Percentiles rank a stretch among this genome's conserved stretches.
Evolutionary conservation across 176 grass and related monocot species (phyloP).

Genomic region (Thalia dealbata): DNA sequence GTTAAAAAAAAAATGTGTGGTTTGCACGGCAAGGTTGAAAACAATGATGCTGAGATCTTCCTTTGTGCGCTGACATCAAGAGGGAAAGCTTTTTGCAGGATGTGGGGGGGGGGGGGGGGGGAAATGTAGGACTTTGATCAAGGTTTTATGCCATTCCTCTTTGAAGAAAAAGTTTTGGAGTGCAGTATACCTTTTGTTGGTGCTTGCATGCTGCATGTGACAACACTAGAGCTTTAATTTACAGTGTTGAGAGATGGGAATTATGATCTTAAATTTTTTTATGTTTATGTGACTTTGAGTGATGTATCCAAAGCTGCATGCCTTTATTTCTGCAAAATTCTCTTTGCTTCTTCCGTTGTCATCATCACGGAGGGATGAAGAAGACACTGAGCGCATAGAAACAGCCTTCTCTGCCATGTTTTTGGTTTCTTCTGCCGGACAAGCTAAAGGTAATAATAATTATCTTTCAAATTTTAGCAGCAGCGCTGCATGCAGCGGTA

Average conservation of each 20-base stretch:
- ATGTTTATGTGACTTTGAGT: slow-evolving; percentile 5
- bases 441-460: neutral
- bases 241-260: too few relatives aligned
- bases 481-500: too few relatives aligned
- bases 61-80: neutral
- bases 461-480: too few relatives aligned
- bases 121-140: neutral
- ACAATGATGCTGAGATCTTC: neutral
- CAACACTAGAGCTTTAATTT: neutral
- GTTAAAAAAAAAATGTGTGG: too few relatives aligned
- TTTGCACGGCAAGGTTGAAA: neutral
- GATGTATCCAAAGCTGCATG: slow-evolving; percentile 11
- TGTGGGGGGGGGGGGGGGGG: neutral
- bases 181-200: too few relatives aligned
- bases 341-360: slow-evolving; percentile 4
- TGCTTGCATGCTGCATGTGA: too few relatives aligned
- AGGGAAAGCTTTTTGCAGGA: neutral
- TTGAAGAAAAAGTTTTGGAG: neutral
- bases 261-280: too few relatives aligned
- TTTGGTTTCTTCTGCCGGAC: neutral
- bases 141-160: neutral
- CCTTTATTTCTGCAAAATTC: slow-evolving; percentile 8
- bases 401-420: slow-evolving; percentile 6
- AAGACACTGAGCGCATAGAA: neutral
- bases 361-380: slow-evolving; percentile 9